Evolutionary conservation across 169 alveolate genomes (phyloP).

Genomic region (Plasmodium adleri): DNA sequence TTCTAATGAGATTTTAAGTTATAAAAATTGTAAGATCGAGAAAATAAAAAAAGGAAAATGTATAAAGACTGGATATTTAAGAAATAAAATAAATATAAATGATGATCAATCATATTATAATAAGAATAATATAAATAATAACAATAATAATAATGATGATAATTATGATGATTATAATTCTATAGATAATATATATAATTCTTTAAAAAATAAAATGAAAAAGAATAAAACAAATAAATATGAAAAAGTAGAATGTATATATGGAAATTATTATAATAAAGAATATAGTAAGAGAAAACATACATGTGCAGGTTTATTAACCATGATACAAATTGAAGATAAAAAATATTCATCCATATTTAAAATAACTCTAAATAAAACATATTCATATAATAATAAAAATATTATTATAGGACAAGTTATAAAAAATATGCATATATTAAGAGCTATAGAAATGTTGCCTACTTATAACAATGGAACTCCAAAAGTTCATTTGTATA

Average conservation of each 20-base stretch:
- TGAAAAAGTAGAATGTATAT: conserved; percentile 66
- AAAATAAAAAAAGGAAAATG: conserved; percentile 55
- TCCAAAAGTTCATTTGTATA: conserved; percentile 32
- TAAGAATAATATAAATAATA: background rate
- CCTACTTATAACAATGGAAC: conserved; percentile 10
- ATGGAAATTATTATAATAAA: conserved; percentile 28
- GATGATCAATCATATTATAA: background rate
- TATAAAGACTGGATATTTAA: conserved; percentile 52
- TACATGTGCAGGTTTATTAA: conserved; percentile 45
- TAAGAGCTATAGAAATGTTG: conserved; percentile 51
- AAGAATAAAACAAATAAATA: conserved; percentile 3
- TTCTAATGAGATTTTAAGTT: conserved; percentile 26
- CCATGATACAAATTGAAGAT: conserved; percentile 23
- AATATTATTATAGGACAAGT: conserved; percentile 47
- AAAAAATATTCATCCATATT: conserved; percentile 60
- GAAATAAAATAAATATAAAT: conserved; percentile 6
- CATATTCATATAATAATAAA: conserved; percentile 24
- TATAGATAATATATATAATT: background rate
- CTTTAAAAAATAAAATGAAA: background rate
- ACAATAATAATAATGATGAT: no score
- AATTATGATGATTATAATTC: no score
- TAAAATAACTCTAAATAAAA: conserved; percentile 39
- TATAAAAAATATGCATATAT: conserved; percentile 53
- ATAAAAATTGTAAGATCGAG: conserved; percentile 37
- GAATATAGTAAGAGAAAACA: conserved; percentile 49